Percentiles rank a stretch among this genome's conserved stretches.
phyloP scores from a whole-genome alignment of 495 filamentous ascomycete species.

The Daldinia vernicosa region DNA sequence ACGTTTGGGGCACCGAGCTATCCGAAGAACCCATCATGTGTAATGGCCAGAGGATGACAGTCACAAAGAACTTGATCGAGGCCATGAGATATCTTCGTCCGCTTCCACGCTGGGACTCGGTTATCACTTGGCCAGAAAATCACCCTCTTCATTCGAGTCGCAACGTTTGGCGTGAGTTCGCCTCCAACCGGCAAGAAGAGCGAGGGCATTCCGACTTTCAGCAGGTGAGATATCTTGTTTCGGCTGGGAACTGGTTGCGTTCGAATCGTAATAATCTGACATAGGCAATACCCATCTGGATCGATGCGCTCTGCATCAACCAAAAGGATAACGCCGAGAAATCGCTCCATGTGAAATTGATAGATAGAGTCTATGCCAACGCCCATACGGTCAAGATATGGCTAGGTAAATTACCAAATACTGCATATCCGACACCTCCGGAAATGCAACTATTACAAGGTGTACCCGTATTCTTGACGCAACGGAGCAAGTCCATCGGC shows the following conservation, averaged over 20 bases:
- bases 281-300: constrained; percentile 37
- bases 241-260: background rate
- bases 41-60: constrained; percentile 30
- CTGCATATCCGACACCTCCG: background rate
- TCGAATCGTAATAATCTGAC: background rate
- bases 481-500: background rate
- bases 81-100: constrained; percentile 34
- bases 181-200: constrained; percentile 28
- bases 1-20: constrained; percentile 31
- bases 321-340: constrained; percentile 43
- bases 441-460: background rate
- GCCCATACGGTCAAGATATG: constrained; percentile 27
- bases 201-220: constrained; percentile 12
- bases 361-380: constrained; percentile 44
- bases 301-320: constrained; percentile 50
- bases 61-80: constrained; percentile 31
- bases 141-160: constrained; percentile 29
- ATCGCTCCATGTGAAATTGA: constrained; percentile 38
- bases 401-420: constrained; percentile 22
- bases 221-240: constrained; percentile 1
- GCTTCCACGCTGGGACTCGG: constrained; percentile 28
- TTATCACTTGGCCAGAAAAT: constrained; percentile 20
- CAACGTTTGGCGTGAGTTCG: constrained; percentile 27
- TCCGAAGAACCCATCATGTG: constrained; percentile 35
- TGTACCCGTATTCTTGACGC: background rate